Base-by-base conservation (phyloP, 2,329 filamentous ascomycete species). In the Bipolaris victoriae region DNA sequence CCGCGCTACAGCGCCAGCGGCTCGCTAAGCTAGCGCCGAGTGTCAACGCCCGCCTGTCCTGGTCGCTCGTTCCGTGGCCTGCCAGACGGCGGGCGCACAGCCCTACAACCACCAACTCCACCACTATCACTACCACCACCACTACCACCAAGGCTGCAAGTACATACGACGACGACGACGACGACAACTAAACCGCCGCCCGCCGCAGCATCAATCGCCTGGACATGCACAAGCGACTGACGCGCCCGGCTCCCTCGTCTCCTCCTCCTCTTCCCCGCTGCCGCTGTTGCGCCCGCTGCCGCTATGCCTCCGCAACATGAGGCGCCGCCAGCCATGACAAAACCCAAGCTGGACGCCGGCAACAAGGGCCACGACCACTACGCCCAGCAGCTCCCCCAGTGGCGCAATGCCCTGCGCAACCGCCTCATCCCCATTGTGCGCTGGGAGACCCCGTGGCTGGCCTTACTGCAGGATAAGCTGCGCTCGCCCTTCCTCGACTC, bases 401-500 rank as follows among this genome's bases (percentile, higher is more conserved):
- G 95, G 95, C 89, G 95, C 69, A 97, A 97, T 80, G 81, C 82
- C 61, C 79, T 97, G 66, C 91, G 95, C 75, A 89, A 96, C 76
- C 82, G 81, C 67, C 82, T 94, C 57, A 88, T 99, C 57, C 94
- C 94, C 61, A 83, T 98, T 57, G 88, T 98, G 54, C 88, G 95
- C 75, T 93, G 89, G 89, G 95, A 99, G 81, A 99, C 95, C 29
- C 94, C 93, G 1, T 95, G 96, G 77, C 87, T 99, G 16, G 94
- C 94, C 55, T 89, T 86, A 80, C 80, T 97, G 72, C 95, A 99
- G 82, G 84, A 88, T 65, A 87, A 82, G 74, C 78, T 94, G 74
- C 90, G 94, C 70, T 89, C 91, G 18, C 91, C 92, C 0, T 85
- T 90, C 7, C 88, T 98, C 70, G 95, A 99, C 78, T 91, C 91